Evolutionary conservation across 129 eudicot genomes (phyloP).

Genomic region (Escallonia herrerae): DNA sequence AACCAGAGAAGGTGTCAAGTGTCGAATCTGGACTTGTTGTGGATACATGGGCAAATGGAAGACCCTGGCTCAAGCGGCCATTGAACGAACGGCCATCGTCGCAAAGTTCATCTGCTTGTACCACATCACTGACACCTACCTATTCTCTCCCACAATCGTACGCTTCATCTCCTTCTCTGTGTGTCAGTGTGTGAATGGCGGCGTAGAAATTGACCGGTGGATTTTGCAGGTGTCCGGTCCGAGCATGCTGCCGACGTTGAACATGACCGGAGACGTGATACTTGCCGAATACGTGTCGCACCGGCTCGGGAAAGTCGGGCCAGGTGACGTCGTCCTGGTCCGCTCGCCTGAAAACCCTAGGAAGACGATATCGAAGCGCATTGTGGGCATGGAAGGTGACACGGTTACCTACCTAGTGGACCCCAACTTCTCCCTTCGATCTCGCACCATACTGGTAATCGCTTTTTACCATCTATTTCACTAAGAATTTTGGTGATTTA

Average conservation of each 20-base stretch:
- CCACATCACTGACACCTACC: constrained; percentile 64
- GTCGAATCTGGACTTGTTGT: neutral
- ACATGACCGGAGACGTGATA: constrained; percentile 79
- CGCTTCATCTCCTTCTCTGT: constrained; percentile 4
- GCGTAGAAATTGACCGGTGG: neutral
- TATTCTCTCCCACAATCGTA: constrained; percentile 68
- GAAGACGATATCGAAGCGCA: constrained; percentile 56
- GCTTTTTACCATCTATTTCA: too few species aligned
- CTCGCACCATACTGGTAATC: constrained; percentile 46
- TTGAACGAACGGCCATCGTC: constrained; percentile 34
- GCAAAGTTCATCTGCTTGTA: constrained; percentile 67
- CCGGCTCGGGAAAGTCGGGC: constrained; percentile 53
- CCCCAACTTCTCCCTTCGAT: constrained; percentile 34
- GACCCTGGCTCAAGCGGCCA: constrained; percentile 41
- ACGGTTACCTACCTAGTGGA: constrained; percentile 48
- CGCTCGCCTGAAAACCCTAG: constrained; percentile 78
- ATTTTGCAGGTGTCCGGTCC: constrained; percentile 65
- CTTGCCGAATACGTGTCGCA: constrained; percentile 51
- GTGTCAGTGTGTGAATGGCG: neutral
- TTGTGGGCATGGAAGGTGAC: constrained; percentile 79
- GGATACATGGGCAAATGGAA: constrained; percentile 21
- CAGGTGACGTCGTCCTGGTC: constrained; percentile 70
- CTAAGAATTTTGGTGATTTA: too few species aligned
- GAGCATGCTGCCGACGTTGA: constrained; percentile 89
- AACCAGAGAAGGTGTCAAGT: too few species aligned